Base-by-base conservation (phyloP, 192 early-diverging fungal species). In the Funneliformis geosporum region DNA sequence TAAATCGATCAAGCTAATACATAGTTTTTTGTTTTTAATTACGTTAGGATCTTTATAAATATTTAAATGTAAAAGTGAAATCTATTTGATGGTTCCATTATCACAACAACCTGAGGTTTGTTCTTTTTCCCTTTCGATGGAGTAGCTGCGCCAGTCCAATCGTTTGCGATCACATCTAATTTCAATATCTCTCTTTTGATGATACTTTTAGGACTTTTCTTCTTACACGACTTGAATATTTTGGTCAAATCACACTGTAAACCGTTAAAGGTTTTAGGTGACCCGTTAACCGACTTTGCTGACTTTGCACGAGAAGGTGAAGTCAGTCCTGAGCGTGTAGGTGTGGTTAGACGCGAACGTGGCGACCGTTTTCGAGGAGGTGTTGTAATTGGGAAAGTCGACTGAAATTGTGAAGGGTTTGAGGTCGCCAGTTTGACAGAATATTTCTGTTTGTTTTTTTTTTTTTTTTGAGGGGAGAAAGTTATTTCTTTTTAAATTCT, bases 1-100 rank as follows among this genome's bases (percentile, higher is more conserved):
- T 96, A 84, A 96, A 97, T 25, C 96, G 89, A 81, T 98, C 96
- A 80, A 91, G 90, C 85, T 92, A 83, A 62, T 10, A 66, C 0
- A 47, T 10, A n/a, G 5, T 38, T 46, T 27, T 59, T 44, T 40
- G 12, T 47, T 47, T 21, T 50, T 11, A 62, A 50, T 1, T 62
- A 12, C 28, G 1, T 60, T 50, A n/a, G 25, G 38, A 18, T 16
- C 6, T 40, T 23, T 14, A 28, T 67, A 68, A 75, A 50, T 55
- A 66, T 33, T 44, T 23, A 7, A 68, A 50, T n/a, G 11, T 25
- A 55, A n/a, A 42, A 2, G 55, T 68, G 5, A 77, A 38, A 44
- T 9, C 16, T 40, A 55, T 1, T 6, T 39, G 10, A 33, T 38
- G 5, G 23, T 39, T 28, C 23, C 59, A 12, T 23, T 21, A 72